phyloP scores from a whole-genome alignment of 345 rosid species.

The Lepidium africanum region DNA sequence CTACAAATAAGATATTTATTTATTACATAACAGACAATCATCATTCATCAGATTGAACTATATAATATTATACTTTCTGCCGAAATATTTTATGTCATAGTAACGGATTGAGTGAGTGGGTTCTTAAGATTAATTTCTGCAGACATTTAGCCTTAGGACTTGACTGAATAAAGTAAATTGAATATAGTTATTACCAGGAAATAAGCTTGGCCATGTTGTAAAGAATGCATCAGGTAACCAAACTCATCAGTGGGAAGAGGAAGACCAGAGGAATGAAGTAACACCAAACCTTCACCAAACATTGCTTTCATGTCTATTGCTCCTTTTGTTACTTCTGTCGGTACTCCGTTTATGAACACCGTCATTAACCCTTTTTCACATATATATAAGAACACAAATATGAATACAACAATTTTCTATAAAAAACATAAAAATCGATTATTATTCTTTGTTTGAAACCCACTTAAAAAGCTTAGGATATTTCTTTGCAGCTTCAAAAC shows the following conservation, averaged over 20 bases:
- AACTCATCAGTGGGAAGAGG: slow-evolving; percentile 65
- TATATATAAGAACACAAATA: neutral
- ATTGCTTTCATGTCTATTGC: slow-evolving; percentile 64
- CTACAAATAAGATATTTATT: neutral
- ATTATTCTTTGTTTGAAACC: neutral
- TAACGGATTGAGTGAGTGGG: neutral
- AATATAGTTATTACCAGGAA: slow-evolving; percentile 47
- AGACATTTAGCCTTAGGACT: slow-evolving; percentile 7
- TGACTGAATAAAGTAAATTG: neutral
- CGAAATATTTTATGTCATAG: neutral
- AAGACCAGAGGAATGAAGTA: slow-evolving; percentile 77
- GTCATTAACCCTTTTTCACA: slow-evolving; percentile 47
- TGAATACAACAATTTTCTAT: neutral
- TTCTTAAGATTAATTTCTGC: slow-evolving; percentile 4
- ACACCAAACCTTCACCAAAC: slow-evolving; percentile 60
- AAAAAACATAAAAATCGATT: neutral
- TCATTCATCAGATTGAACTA: neutral
- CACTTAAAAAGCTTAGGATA: neutral
- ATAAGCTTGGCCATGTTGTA: slow-evolving; percentile 87
- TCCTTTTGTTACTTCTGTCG: slow-evolving; percentile 77
- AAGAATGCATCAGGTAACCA: slow-evolving; percentile 61
- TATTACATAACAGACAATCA: slow-evolving; percentile 7
- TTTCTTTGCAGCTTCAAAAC: neutral
- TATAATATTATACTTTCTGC: neutral
- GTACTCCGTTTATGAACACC: slow-evolving; percentile 76